Percentiles rank a stretch among this genome's conserved stretches.
Evolutionary conservation across 768 basidiomycete species (phyloP).

Genomic region (Gloeophyllum trabeum): DNA sequence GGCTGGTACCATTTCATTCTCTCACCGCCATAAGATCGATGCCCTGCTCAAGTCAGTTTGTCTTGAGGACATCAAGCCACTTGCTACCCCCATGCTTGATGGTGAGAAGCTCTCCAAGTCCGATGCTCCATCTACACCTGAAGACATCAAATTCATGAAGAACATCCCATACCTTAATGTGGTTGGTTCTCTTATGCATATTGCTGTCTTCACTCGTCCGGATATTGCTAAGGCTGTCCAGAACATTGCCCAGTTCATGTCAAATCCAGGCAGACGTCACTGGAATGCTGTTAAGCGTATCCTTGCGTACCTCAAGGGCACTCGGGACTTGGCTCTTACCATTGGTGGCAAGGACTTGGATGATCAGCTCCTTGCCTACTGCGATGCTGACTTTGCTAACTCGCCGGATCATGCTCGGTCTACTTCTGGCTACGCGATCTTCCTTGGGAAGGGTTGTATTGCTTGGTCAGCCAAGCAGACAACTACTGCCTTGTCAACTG

Average conservation of each 20-base stretch:
- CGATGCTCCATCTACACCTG: not conserved
- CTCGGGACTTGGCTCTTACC: conserved; percentile 11
- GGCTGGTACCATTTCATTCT: conserved; percentile 10
- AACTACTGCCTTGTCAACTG: not conserved
- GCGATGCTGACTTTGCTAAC: conserved; percentile 23
- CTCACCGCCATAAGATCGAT: conserved; percentile 15
- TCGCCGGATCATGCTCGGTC: conserved; percentile 16
- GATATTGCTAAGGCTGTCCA: conserved; percentile 23
- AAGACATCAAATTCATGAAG: conserved; percentile 6
- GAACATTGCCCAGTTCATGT: conserved; percentile 17
- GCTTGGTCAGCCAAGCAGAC: conserved; percentile 14
- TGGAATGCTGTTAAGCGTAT: conserved; percentile 20
- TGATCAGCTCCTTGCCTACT: conserved; percentile 4
- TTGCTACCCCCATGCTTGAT: conserved; percentile 13
- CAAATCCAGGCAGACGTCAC: conserved; percentile 17
- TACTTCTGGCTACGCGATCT: conserved; percentile 25
- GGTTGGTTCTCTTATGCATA: conserved; percentile 15
- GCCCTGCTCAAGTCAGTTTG: conserved; percentile 10
- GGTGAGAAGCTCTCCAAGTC: conserved; percentile 6
- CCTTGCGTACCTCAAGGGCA: conserved; percentile 21
- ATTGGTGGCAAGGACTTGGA: conserved; percentile 5
- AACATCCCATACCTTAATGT: conserved; percentile 10
- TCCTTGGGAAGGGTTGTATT: conserved; percentile 16
- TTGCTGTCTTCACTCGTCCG: conserved; percentile 20
- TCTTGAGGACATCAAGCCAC: conserved; percentile 11